Percentiles rank a stretch among this genome's conserved stretches.
phyloP scores from a whole-genome alignment of 345 rosid species.

The Iberis pinnata region DNA sequence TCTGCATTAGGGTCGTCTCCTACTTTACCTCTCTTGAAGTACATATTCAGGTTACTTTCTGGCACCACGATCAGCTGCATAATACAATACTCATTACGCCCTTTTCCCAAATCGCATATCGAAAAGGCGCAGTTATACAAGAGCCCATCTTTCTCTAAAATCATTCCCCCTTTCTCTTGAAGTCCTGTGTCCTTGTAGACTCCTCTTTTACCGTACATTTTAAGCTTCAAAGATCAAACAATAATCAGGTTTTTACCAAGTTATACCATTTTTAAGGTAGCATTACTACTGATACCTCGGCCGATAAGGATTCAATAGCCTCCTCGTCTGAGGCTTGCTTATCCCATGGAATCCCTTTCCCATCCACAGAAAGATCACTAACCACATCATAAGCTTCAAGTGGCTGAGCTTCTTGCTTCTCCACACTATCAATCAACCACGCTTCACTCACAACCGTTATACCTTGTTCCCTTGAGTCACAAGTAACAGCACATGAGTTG shows the following conservation, averaged over 20 bases:
- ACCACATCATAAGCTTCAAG: constrained; percentile 52
- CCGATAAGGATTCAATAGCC: constrained; percentile 46
- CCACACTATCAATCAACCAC: constrained; percentile 65
- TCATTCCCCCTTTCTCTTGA: constrained; percentile 48
- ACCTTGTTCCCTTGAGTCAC: constrained; percentile 43
- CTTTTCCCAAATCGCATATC: constrained; percentile 55
- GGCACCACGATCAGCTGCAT: constrained; percentile 60
- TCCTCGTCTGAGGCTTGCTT: constrained; percentile 56
- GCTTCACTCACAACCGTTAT: constrained; percentile 53
- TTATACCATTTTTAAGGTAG: neutral
- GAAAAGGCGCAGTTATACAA: constrained; percentile 69
- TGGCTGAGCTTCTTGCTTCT: constrained; percentile 64
- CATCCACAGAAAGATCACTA: constrained; percentile 50
- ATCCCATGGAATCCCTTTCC: constrained; percentile 68
- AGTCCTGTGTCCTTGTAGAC: constrained; percentile 55
- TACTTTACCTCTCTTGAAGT: constrained; percentile 63
- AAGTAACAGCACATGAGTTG: neutral
- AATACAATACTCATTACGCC: constrained; percentile 61
- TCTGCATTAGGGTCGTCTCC: constrained; percentile 56
- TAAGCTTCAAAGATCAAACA: constrained; percentile 40
- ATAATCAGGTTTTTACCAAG: neutral
- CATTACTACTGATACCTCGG: constrained; percentile 30
- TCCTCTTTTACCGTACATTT: constrained; percentile 59
- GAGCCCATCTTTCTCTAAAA: constrained; percentile 60
- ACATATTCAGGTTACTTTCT: constrained; percentile 47